Percentiles rank a stretch among this genome's conserved stretches.
These are phyloP conservation scores for Boletus rubropictus DNA, from an alignment of 768 basidiomycete genomes.

Conservation along the genomic window DNA sequence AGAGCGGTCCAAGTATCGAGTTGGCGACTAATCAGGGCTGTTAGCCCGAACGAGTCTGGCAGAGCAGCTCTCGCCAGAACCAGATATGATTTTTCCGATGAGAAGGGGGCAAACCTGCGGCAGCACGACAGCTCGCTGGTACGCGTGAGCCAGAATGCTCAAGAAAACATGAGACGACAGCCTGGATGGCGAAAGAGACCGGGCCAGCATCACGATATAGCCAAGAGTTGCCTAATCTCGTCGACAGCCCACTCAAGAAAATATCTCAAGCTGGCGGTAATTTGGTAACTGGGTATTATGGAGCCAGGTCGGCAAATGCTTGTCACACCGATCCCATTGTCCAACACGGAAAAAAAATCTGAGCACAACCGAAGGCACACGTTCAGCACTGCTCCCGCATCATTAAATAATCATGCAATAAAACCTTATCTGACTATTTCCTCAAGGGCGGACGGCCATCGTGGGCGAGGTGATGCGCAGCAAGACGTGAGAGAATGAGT, in stretches of 20 bases:
- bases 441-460: slow-evolving; percentile 10
- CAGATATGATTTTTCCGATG: too few relatives aligned
- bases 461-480: slow-evolving; percentile 12
- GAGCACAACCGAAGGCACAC: slow-evolving; percentile 9
- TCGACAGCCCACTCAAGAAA: neutral
- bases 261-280: slow-evolving; percentile 1
- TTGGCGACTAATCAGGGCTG: neutral
- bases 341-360: slow-evolving; percentile 5
- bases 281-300: slow-evolving; percentile 9
- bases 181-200: neutral
- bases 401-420: slow-evolving; percentile 15
- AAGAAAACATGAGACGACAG: neutral
- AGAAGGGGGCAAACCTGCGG: neutral
- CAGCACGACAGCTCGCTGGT: neutral
- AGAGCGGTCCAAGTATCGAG: too few relatives aligned
- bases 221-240: too few relatives aligned
- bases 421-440: slow-evolving; percentile 18
- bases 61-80: too few relatives aligned
- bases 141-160: neutral
- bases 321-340: slow-evolving; percentile 1
- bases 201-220: slow-evolving; percentile 1
- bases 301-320: slow-evolving; percentile 1
- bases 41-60: too few relatives aligned
- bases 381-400: slow-evolving; percentile 15
- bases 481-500: slow-evolving; percentile 17